phyloP scores from a whole-genome alignment of 1,139 yeast species.

The Kodamaea fungicola region DNA sequence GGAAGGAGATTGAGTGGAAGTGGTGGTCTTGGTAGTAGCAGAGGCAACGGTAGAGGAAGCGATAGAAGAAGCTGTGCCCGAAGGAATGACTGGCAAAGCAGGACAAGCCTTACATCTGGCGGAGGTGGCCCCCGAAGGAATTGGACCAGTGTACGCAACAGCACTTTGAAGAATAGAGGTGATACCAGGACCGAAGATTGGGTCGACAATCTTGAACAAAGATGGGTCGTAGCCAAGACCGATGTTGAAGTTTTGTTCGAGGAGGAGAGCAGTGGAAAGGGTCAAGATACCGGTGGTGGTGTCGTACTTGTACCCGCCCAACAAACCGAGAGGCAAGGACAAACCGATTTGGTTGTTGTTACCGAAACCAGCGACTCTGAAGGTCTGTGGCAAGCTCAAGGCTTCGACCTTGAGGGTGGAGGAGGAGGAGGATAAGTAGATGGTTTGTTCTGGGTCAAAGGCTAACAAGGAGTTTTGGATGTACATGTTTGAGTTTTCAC shows the following conservation, averaged over 20 bases:
- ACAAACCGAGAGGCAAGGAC: constrained; percentile 11
- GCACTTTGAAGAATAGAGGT: constrained; percentile 10
- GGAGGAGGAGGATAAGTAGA: constrained; percentile 10
- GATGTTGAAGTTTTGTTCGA: constrained; percentile 13
- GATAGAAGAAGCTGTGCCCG: neutral
- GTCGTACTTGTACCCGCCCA: constrained; percentile 9
- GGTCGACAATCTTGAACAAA: constrained; percentile 12
- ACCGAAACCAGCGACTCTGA: constrained; percentile 29
- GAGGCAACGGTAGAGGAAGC: too few species aligned
- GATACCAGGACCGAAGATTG: constrained; percentile 11
- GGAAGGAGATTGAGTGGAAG: neutral
- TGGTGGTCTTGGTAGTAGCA: neutral
- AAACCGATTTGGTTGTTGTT: constrained; percentile 25
- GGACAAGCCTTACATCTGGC: constrained; percentile 11
- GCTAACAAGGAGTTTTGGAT: constrained; percentile 9
- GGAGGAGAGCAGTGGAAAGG: constrained; percentile 6
- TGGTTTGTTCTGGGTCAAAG: constrained; percentile 11
- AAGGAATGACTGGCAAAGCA: neutral
- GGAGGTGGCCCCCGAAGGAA: constrained; percentile 16
- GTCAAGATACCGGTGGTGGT: constrained; percentile 16
- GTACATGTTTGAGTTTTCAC: constrained; percentile 7
- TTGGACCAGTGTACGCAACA: constrained; percentile 14
- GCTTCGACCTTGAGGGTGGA: constrained; percentile 13
- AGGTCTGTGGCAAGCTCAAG: constrained; percentile 17
- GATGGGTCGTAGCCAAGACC: constrained; percentile 20